Conservation (phyloP, 2,329 filamentous ascomycete species). For the Raffaelea ambrosiae region DNA sequence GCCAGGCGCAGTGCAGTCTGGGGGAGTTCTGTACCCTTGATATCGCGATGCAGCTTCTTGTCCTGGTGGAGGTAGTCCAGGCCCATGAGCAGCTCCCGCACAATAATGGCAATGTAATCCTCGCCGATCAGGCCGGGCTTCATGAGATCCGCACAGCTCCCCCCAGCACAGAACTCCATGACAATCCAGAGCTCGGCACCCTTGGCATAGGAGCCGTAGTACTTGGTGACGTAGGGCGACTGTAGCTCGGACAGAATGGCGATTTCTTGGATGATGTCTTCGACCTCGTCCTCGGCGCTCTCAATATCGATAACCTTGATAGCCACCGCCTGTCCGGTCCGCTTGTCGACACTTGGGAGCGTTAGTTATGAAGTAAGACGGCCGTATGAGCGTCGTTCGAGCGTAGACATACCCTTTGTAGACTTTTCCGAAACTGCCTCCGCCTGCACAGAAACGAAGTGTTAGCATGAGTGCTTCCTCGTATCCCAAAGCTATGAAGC, state of each 20-base stretch:
- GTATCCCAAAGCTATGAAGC: too few relatives aligned
- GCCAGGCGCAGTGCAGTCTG: too few relatives aligned
- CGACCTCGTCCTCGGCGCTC: slow-evolving; percentile 97
- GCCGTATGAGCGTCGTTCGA: not conserved
- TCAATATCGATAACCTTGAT: slow-evolving; percentile 99
- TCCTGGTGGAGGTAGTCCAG: slow-evolving; percentile 90
- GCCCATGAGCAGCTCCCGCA: slow-evolving; percentile 80
- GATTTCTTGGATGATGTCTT: slow-evolving; percentile 98
- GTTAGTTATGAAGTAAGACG: slow-evolving; percentile 7
- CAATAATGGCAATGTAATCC: slow-evolving; percentile 94
- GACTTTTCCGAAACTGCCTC: slow-evolving; percentile 96
- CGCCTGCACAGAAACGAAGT: slow-evolving; percentile 45
- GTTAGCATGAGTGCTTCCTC: slow-evolving; percentile 18
- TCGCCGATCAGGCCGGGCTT: slow-evolving; percentile 86
- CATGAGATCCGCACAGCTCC: slow-evolving; percentile 92
- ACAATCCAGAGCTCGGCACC: slow-evolving; percentile 98
- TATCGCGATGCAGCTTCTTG: slow-evolving; percentile 92
- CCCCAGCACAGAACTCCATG: slow-evolving; percentile 98
- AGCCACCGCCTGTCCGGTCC: slow-evolving; percentile 85
- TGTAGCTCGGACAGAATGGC: slow-evolving; percentile 93
- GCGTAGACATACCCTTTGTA: slow-evolving; percentile 72
- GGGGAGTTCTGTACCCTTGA: slow-evolving; percentile 74
- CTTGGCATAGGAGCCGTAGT: slow-evolving; percentile 94
- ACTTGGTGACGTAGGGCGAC: slow-evolving; percentile 94
- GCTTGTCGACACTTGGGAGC: slow-evolving; percentile 76